Percentiles rank a stretch among this genome's conserved stretches.
phyloP scores from a whole-genome alignment of 2,329 filamentous ascomycete genomes.

The Aspergillus sp. region DNA sequence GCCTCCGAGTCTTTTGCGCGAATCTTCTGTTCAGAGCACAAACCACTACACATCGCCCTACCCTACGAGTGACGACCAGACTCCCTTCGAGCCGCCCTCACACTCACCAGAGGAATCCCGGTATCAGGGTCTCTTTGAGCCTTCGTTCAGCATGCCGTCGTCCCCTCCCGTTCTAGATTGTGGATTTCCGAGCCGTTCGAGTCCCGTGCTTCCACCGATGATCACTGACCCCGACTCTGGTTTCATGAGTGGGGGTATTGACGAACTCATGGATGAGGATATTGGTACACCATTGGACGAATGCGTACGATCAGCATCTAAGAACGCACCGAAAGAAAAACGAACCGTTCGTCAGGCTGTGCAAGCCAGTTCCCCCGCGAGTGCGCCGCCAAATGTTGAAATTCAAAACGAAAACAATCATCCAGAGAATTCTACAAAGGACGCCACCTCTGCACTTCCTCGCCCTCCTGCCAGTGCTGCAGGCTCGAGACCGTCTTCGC shows the following conservation, averaged over 20 bases:
- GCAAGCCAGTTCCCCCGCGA: conserved; percentile 28
- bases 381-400: conserved; percentile 19
- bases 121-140: conserved; percentile 57
- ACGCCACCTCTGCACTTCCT: conserved; percentile 22
- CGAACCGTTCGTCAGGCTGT: conserved; percentile 24
- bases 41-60: conserved; percentile 44
- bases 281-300: conserved; percentile 29
- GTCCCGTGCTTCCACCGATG: conserved; percentile 69
- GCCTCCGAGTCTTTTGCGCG: conserved; percentile 58
- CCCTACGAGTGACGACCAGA: conserved; percentile 34
- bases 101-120: conserved; percentile 52
- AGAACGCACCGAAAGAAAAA: conserved; percentile 19
- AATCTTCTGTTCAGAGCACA: conserved; percentile 56
- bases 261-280: conserved; percentile 68
- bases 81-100: conserved; percentile 45
- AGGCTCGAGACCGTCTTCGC: conserved; percentile 39
- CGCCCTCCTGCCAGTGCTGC: conserved; percentile 28
- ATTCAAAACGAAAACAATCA: conserved; percentile 21
- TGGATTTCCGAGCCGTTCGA: conserved; percentile 68
- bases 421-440: conserved; percentile 22
- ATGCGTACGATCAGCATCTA: conserved; percentile 17
- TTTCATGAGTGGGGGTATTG: conserved; percentile 77
- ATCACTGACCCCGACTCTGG: conserved; percentile 66
- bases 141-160: conserved; percentile 80
- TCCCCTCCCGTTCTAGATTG: conserved; percentile 79